Evolutionary conservation across 129 eudicot species (phyloP), one percentile per base, ranked within the genome.

Genomic region (Helichrysum umbraculigerum): DNA sequence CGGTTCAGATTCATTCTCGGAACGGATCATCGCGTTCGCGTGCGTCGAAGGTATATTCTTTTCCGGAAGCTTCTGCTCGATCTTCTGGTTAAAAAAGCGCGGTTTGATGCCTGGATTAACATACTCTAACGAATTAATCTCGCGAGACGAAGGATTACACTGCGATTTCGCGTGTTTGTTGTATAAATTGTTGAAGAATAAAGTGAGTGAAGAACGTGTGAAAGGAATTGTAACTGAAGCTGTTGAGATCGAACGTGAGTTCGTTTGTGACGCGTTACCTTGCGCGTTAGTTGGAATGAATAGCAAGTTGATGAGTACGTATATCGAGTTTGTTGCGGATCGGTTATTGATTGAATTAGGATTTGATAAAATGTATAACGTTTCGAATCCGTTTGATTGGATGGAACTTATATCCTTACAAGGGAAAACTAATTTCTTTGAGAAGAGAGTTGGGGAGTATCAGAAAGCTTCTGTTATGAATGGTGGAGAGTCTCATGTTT

Each of bases 361-460:
- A 6, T 87, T 29, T 20, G 70, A 79, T 14, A 93, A 90, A 25
- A 7, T 93, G 78, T 93, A 90, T 51, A 74, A 86, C 75, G 89
- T 47, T 11, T 73, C 61, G 68, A 93, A 93, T n/a, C 98, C 97
- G 2, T 93, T 93, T 84, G 98, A 93, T 85, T 93, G 98, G 98
- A 93, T 93, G 98, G 97, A 93, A 80, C 69, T 93, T 73, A 93
- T 93, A 44, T 82, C 89, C 57, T 77, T 93, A 51, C 98, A 90
- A 71, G 98, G 98, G 82, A 93, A 93, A 85, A 93, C 98, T 0
- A 93, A 93, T 76, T 93, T 93, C 82, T 93, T 93, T 41, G 98
- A 93, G 91, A 93, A 90, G 79, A 81, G 98, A 32, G 96, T 93
- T 21, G 98, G 98, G 57, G 98, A 93, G 79, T 90, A 93, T 80